phyloP scores from a whole-genome alignment of 2,329 filamentous ascomycete genomes.

The Colletotrichum lini region DNA sequence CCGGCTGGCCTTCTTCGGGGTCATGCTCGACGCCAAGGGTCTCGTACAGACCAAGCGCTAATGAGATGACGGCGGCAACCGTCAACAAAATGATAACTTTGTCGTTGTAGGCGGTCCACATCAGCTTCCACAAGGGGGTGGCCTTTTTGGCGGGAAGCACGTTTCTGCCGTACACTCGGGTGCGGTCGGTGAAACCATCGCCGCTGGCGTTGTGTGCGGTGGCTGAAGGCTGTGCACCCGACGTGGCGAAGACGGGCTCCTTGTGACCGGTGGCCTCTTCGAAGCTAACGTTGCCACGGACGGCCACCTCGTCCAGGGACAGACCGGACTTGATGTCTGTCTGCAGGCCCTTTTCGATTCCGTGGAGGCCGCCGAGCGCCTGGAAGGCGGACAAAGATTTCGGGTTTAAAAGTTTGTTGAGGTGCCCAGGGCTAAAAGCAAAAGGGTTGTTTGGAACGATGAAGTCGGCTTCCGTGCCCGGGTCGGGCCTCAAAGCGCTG shows the following conservation, averaged over 20 bases:
- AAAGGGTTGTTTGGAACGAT: slow-evolving; percentile 81
- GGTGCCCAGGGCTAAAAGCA: slow-evolving; percentile 80
- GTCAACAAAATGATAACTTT: slow-evolving; percentile 78
- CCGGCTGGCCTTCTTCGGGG: slow-evolving; percentile 56
- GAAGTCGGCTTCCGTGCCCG: slow-evolving; percentile 79
- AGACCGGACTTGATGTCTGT: slow-evolving; percentile 75
- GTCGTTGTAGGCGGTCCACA: slow-evolving; percentile 79
- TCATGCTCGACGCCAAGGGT: slow-evolving; percentile 67
- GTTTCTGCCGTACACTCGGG: slow-evolving; percentile 72
- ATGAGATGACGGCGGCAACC: slow-evolving; percentile 74
- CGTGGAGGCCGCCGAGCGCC: slow-evolving; percentile 77
- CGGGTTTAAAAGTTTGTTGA: slow-evolving; percentile 82
- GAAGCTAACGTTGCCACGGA: slow-evolving; percentile 78
- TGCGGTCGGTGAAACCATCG: slow-evolving; percentile 61
- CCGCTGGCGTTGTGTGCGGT: slow-evolving; percentile 22
- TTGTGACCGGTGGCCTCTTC: slow-evolving; percentile 69
- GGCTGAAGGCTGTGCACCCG: slow-evolving; percentile 24
- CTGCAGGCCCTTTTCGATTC: slow-evolving; percentile 78
- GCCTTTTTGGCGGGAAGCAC: slow-evolving; percentile 74
- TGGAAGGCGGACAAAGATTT: slow-evolving; percentile 80
- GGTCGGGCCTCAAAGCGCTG: slow-evolving; percentile 76
- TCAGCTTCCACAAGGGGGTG: slow-evolving; percentile 71
- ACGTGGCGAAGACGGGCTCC: slow-evolving; percentile 26
- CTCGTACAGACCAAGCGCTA: slow-evolving; percentile 78
- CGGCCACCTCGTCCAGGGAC: slow-evolving; percentile 74